Conservation (phyloP, 805 yeast genomes). For the Millerago galiae region DNA sequence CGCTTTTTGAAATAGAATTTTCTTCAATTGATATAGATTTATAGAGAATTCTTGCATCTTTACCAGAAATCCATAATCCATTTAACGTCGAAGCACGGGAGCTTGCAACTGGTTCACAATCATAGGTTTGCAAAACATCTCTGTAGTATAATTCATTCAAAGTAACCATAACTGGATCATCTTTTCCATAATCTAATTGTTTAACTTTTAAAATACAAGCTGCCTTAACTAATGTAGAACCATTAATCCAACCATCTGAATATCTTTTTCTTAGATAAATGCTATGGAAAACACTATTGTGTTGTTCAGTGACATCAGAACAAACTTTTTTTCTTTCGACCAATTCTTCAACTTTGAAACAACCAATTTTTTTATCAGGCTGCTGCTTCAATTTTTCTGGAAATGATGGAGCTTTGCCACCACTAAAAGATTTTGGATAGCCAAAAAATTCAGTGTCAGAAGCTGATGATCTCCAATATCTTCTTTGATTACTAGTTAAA, state of each 20-base stretch:
- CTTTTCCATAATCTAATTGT: constrained; percentile 15
- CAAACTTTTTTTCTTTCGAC: constrained; percentile 1
- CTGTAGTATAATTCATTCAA: constrained; percentile 21
- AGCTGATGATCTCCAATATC: constrained; percentile 12
- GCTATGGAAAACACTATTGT: background rate
- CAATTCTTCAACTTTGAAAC: constrained; percentile 3
- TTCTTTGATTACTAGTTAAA: constrained; percentile 4
- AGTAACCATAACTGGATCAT: constrained; percentile 23
- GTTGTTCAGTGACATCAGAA: constrained; percentile 9
- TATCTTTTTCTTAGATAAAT: constrained; percentile 11
- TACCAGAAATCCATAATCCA: constrained; percentile 24
- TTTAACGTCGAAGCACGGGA: constrained; percentile 9
- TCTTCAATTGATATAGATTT: constrained; percentile 1
- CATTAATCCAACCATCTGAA: constrained; percentile 25
- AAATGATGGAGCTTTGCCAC: constrained; percentile 15
- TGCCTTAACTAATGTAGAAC: constrained; percentile 10
- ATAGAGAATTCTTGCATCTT: constrained; percentile 16
- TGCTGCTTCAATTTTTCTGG: background rate
- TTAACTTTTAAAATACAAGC: constrained; percentile 15
- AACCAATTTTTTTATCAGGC: background rate
- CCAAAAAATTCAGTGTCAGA: constrained; percentile 14
- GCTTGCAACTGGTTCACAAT: constrained; percentile 15
- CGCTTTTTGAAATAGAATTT: background rate
- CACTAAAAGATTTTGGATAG: constrained; percentile 14
- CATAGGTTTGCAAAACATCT: constrained; percentile 17